Conservation (phyloP, 129 eudicot genomes). For the Tagetes patula region DNA sequence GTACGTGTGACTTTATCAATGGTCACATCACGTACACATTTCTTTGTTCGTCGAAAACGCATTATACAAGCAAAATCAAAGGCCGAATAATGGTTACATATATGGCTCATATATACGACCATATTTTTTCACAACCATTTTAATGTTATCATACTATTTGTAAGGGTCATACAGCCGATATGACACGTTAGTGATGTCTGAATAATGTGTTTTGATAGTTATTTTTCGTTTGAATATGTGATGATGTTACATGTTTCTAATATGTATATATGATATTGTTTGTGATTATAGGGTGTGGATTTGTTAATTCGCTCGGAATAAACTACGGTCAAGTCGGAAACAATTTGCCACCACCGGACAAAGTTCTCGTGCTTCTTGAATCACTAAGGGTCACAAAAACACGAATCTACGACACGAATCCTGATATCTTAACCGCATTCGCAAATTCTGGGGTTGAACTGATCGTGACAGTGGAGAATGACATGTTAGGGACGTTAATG, state of each 20-base stretch:
- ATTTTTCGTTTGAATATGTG: too few species aligned
- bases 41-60: too few species aligned
- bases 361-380: conserved; percentile 56
- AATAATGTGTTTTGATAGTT: too few species aligned
- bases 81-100: too few species aligned
- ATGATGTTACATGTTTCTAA: neutral
- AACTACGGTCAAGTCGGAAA: conserved; percentile 85
- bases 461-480: conserved; percentile 69
- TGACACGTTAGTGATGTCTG: too few species aligned
- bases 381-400: conserved; percentile 58
- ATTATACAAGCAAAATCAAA: too few species aligned
- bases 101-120: too few species aligned
- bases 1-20: too few species aligned
- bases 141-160: too few species aligned
- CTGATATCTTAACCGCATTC: conserved; percentile 64
- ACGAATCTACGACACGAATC: conserved; percentile 92
- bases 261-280: neutral
- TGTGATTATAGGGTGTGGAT: conserved; percentile 36
- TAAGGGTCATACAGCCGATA: too few species aligned
- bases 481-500: conserved; percentile 46
- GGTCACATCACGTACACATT: too few species aligned
- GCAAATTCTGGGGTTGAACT: conserved; percentile 68
- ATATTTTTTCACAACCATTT: too few species aligned
- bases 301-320: conserved; percentile 74
- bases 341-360: conserved; percentile 78